Percentiles rank a stretch among this genome's conserved stretches.
Conservation (phyloP, 805 yeast species). For the Metschnikowia dekortorum region DNA sequence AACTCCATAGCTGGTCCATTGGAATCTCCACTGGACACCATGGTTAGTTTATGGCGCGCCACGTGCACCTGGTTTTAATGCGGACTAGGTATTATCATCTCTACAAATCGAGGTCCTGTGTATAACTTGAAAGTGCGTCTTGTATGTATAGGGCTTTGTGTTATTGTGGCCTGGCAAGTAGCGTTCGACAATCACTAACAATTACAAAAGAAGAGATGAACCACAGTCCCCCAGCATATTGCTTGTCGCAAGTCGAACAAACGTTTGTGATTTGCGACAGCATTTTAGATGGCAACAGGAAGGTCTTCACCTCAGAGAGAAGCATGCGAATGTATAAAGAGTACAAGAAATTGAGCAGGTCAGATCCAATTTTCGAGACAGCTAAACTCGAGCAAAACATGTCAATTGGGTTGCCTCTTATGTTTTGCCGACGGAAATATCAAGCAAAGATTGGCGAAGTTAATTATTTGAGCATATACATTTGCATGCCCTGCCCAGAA, state of each 20-base stretch:
- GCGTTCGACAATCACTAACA: neutral
- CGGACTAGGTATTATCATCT: too few relatives aligned
- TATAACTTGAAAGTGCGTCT: too few relatives aligned
- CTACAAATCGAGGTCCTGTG: too few relatives aligned
- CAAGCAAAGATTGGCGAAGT: conserved; percentile 10
- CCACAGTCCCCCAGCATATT: neutral
- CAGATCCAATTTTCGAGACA: conserved; percentile 3
- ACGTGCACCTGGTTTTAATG: too few relatives aligned
- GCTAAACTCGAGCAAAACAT: conserved; percentile 12
- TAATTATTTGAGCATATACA: conserved; percentile 7
- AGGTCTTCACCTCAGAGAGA: conserved; percentile 10
- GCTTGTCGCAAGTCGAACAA: neutral
- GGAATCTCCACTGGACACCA: too few relatives aligned
- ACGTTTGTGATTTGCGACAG: conserved; percentile 10
- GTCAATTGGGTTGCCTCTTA: conserved; percentile 12
- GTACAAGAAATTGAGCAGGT: neutral
- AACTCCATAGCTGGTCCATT: too few relatives aligned
- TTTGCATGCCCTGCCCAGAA: conserved; percentile 11
- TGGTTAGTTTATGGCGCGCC: too few relatives aligned
- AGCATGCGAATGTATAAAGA: conserved; percentile 10
- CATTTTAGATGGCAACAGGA: conserved; percentile 4
- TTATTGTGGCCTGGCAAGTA: neutral
- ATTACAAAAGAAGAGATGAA: neutral
- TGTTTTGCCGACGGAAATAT: conserved; percentile 6
- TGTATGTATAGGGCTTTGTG: too few relatives aligned